These are phyloP conservation scores for Phaeotremella fagi DNA, from an alignment of 768 basidiomycete species.

Conservation along the genomic window DNA sequence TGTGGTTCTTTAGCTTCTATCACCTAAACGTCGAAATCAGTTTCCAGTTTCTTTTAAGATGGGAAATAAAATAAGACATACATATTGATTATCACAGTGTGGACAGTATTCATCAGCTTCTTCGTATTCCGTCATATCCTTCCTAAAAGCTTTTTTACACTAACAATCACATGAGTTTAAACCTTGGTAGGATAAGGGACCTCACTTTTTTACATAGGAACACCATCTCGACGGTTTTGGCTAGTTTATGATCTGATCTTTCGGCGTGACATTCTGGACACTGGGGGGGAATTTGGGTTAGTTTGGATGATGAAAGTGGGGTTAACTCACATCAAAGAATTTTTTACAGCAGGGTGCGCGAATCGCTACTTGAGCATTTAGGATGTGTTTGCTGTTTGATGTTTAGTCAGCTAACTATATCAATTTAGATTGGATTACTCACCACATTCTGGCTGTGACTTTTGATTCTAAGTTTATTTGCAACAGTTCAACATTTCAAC, in stretches of 20 bases:
- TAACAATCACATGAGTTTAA: too few species aligned
- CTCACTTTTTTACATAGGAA: constrained; percentile 70
- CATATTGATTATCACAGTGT: constrained; percentile 97
- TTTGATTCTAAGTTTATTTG: too few species aligned
- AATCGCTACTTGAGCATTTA: constrained; percentile 94
- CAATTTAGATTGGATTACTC: background rate
- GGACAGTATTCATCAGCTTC: constrained; percentile 98
- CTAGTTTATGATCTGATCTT: constrained; percentile 64
- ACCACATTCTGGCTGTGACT: too few species aligned
- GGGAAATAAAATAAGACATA: constrained; percentile 50
- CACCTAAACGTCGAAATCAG: constrained; percentile 55
- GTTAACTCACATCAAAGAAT: constrained; percentile 70
- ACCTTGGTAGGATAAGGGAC: too few species aligned
- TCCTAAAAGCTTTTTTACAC: constrained; percentile 92
- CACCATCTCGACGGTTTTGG: constrained; percentile 74
- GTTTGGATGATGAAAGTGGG: background rate
- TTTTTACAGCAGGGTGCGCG: constrained; percentile 95
- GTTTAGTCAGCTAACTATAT: background rate
- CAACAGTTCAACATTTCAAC: too few species aligned
- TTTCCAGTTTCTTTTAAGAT: background rate
- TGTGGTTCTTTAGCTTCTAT: constrained; percentile 88
- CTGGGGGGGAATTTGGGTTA: too few species aligned
- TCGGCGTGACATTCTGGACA: constrained; percentile 94
- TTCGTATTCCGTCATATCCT: constrained; percentile 86
- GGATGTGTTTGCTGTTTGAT: constrained; percentile 74